phyloP scores from a whole-genome alignment of 768 basidiomycete genomes.

The Lactarius psammicola region DNA sequence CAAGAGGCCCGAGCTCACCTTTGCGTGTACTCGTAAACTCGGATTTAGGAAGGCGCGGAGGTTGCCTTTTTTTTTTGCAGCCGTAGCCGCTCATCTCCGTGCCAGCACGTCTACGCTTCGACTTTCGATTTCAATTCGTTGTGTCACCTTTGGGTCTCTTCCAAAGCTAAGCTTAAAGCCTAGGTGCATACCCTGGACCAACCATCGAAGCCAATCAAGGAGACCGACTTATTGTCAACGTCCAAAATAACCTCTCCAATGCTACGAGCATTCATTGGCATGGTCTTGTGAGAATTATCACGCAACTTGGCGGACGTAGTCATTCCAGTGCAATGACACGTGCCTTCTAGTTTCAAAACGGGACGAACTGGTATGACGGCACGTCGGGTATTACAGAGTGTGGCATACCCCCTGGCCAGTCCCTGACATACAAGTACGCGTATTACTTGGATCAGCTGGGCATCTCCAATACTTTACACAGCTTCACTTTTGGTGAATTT shows the following conservation, averaged over 20 bases:
- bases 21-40: background rate
- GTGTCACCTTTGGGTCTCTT: background rate
- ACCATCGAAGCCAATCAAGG: slow-evolving; percentile 40
- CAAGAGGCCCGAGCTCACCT: background rate
- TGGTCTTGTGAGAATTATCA: slow-evolving; percentile 31
- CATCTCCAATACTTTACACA: slow-evolving; percentile 18
- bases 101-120: background rate
- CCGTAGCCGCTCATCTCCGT: background rate
- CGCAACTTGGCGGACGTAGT: background rate
- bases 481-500: slow-evolving; percentile 44
- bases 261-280: slow-evolving; percentile 41
- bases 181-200: slow-evolving; percentile 40
- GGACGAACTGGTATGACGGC: slow-evolving; percentile 51
- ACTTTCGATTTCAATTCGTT: background rate
- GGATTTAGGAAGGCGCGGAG: background rate
- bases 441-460: background rate
- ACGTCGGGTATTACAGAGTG: slow-evolving; percentile 49
- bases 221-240: slow-evolving; percentile 39
- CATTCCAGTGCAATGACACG: slow-evolving; percentile 5
- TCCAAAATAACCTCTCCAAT: slow-evolving; percentile 38
- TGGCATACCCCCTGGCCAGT: slow-evolving; percentile 51
- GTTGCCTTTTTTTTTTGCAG: background rate
- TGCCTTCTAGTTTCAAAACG: slow-evolving; percentile 40
- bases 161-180: background rate
- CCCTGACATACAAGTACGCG: slow-evolving; percentile 40